phyloP scores from a whole-genome alignment of 1,139 yeast genomes.

The Pichia sorboxylosa region DNA sequence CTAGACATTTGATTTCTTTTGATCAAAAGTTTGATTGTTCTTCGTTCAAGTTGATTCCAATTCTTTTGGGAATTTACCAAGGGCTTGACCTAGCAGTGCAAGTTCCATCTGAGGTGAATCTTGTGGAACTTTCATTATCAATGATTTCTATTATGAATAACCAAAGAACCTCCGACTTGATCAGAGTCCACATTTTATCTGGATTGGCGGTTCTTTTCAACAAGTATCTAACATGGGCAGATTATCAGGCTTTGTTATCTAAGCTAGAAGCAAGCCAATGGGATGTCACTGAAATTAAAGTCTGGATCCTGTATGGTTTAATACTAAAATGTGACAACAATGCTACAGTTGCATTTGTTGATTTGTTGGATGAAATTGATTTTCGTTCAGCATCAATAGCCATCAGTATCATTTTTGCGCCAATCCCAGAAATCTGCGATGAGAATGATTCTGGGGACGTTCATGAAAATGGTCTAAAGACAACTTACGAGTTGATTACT shows the following conservation, averaged over 20 bases:
- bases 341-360: conserved; percentile 7
- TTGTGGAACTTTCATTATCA: background rate
- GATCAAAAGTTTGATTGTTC: too few species aligned
- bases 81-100: conserved; percentile 5
- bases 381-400: conserved; percentile 4
- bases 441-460: background rate
- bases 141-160: background rate
- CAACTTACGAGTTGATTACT: conserved; percentile 1
- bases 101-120: conserved; percentile 1
- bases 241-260: background rate
- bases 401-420: conserved; percentile 7
- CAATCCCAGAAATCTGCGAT: conserved; percentile 10
- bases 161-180: conserved; percentile 1
- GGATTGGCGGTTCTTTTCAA: conserved; percentile 8
- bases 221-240: conserved; percentile 8
- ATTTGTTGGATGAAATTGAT: background rate
- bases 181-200: conserved; percentile 5
- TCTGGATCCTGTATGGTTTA: conserved; percentile 12
- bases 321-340: conserved; percentile 9
- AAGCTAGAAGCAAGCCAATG: too few species aligned
- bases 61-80: conserved; percentile 5
- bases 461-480: conserved; percentile 2
- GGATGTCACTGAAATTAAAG: conserved; percentile 3
- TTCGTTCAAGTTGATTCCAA: too few species aligned
- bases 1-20: too few species aligned